Evolutionary conservation across 371 early-diverging fungal genomes (phyloP), one percentile per base, ranked within the genome.

Genomic region (Saksenaea oblongispora): DNA sequence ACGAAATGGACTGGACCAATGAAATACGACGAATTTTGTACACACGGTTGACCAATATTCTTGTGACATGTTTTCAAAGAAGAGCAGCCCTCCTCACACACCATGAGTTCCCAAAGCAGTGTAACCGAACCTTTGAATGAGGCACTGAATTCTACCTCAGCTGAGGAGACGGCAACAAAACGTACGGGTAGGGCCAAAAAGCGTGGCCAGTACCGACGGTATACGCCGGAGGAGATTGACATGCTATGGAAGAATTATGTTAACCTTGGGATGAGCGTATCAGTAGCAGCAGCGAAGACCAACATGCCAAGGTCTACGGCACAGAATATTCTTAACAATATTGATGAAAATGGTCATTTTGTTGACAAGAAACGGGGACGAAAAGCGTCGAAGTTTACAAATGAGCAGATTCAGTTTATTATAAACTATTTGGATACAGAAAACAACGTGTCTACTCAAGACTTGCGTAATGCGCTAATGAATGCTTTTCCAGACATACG

Each of bases 241-340:
- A n/a, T 22, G 10, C 22, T 47, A 10, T 47, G 51, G 51, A 47
- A 47, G 10, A 47, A 47, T 22, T 47, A 47, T 47, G 51, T 47
- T 22, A 47, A 47, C 24, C 51, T 47, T 47, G 51, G 51, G 22
- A 47, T 47, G 51, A 47, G 51, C 51, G 51, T 47, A 22, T 47
- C 51, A 5, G 51, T 47, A 22, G 51, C 51, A 22, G 51, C 51
- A 22, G 51, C 51, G 10, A 47, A 47, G 51, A 47, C 22, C 51
- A 47, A 22, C 22, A 47, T 47, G 51, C 51, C 51, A 47, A 47
- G 51, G 22, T 47, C 51, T 22, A 47, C 51, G 8, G 51, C 51
- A 47, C 51, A 47, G 27, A 47, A 47, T 11, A 47, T 47, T 9
- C 51, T 47, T 47, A 47, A 47, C 24, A 47, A 47, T 22, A 47